Evolutionary conservation across 2,329 filamentous ascomycete genomes (phyloP).

Genomic region (Colletotrichum agaves): DNA sequence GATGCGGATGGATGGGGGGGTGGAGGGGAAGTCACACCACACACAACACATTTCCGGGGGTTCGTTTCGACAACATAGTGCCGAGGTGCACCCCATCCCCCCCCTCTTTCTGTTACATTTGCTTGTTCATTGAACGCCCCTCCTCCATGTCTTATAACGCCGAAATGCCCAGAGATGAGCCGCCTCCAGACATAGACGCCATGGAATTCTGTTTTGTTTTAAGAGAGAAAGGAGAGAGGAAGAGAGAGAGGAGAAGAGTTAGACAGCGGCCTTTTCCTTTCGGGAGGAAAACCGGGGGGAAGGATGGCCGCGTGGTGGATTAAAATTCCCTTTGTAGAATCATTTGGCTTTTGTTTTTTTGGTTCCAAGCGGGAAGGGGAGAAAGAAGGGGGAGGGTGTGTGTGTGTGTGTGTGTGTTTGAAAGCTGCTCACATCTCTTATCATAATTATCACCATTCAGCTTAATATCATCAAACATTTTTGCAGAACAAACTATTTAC

Average conservation of each 20-base stretch:
- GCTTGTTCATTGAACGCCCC: background rate
- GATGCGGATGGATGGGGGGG: background rate
- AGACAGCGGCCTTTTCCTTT: constrained; percentile 14
- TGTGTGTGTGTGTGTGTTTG: too few relatives aligned
- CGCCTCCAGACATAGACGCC: background rate
- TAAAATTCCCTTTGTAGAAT: constrained; percentile 28
- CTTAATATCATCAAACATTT: too few relatives aligned
- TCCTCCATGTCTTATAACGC: background rate
- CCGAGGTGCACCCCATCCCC: too few relatives aligned
- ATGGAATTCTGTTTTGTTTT: background rate
- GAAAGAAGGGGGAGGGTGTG: too few relatives aligned
- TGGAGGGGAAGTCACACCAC: background rate
- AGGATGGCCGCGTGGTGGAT: constrained; percentile 23
- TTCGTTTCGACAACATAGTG: too few relatives aligned
- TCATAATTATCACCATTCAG: too few relatives aligned
- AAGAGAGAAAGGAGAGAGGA: background rate
- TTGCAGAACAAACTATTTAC: too few relatives aligned
- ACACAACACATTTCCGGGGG: too few relatives aligned
- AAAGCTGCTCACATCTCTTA: too few relatives aligned
- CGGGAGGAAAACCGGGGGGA: constrained; percentile 32
- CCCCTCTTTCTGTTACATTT: background rate
- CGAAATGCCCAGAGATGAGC: constrained; percentile 13
- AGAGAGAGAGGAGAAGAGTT: background rate
- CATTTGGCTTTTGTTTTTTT: background rate
- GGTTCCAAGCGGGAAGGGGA: background rate